Evolutionary conservation across 768 basidiomycete species (phyloP).

Genomic region (Lentinula raphanica): DNA sequence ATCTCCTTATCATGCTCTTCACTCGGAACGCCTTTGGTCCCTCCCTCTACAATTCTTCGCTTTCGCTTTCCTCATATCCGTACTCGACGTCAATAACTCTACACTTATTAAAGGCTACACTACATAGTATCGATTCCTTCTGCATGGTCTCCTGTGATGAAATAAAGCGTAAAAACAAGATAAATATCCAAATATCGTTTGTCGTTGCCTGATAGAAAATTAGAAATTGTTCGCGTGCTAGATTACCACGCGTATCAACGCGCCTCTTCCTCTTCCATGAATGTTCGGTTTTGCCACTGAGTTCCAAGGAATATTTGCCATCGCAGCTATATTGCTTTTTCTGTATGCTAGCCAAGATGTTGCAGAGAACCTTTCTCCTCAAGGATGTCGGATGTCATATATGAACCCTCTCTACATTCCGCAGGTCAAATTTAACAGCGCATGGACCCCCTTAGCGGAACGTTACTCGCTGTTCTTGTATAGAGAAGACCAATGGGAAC

Average conservation of each 20-base stretch:
- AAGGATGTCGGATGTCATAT: constrained; percentile 95
- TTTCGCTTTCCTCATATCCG: constrained; percentile 1
- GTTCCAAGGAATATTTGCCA: constrained; percentile 32
- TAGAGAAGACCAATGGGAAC: constrained; percentile 83
- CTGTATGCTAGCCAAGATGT: constrained; percentile 41
- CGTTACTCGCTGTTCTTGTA: constrained; percentile 90
- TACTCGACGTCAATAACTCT: neutral
- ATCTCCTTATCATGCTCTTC: constrained; percentile 7
- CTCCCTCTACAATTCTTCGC: neutral
- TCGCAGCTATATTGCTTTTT: constrained; percentile 28
- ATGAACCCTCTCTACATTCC: constrained; percentile 90
- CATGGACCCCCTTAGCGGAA: constrained; percentile 65
- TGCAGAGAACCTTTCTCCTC: constrained; percentile 60
- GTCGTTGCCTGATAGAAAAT: too few relatives aligned
- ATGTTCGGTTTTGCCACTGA: constrained; percentile 14
- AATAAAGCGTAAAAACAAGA: constrained; percentile 5
- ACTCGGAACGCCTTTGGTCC: neutral
- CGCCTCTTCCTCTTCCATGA: neutral
- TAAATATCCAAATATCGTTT: neutral
- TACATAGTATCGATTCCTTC: neutral
- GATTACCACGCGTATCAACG: too few relatives aligned
- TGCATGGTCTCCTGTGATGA: constrained; percentile 8
- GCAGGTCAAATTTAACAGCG: constrained; percentile 58
- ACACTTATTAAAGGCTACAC: constrained; percentile 2
- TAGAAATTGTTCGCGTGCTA: too few relatives aligned